Evolutionary conservation across 805 yeast species (phyloP), one percentile per base, ranked within the genome.

Genomic region (Metschnikowia arizonensis): DNA sequence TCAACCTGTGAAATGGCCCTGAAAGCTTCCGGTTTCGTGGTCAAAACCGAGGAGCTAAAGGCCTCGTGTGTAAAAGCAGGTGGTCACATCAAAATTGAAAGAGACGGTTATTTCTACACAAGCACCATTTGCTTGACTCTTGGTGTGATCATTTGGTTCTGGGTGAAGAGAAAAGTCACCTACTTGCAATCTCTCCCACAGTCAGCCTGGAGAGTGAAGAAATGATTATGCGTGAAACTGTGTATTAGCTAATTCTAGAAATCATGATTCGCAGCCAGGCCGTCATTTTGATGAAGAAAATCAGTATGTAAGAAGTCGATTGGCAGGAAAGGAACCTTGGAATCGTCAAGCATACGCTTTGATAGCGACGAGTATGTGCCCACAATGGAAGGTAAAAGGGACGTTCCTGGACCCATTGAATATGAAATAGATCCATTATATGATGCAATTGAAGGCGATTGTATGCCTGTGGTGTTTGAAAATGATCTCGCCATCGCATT

Each of bases 91-190:
- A 48, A 57, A 0, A 64, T 78, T 2, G 44, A 76, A 1, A 72
- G 76, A 44, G 98, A 93, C 64, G 99, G 99, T 0, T 91, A 90
- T 65, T 88, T 82, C 64, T 73, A 76, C 41, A 83, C 95, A 32
- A 91, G 89, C 60, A 43, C 78, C 7, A 47, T 88, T 10, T 91
- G 97, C 64, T 77, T 90, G 3, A 42, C 62, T 0, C 44, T 85
- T 26, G 98, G 97, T 1, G 45, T 84, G 3, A 8, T 73, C 1
- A 65, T 89, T 18, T 87, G 84, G 62, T 73, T 79, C 45, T 87
- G 83, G 80, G 81, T 89, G 30, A 78, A 76, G 50, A 69, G 67
- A 40, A 83, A 85, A 43, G 81, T 85, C 5, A 67, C 66, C 17
- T 66, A 77, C 46, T 66, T 91, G 49, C 97, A 93, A 65, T 67